Conservation (phyloP, 352 stramenopile species). For the Saprolegnia diclina region DNA sequence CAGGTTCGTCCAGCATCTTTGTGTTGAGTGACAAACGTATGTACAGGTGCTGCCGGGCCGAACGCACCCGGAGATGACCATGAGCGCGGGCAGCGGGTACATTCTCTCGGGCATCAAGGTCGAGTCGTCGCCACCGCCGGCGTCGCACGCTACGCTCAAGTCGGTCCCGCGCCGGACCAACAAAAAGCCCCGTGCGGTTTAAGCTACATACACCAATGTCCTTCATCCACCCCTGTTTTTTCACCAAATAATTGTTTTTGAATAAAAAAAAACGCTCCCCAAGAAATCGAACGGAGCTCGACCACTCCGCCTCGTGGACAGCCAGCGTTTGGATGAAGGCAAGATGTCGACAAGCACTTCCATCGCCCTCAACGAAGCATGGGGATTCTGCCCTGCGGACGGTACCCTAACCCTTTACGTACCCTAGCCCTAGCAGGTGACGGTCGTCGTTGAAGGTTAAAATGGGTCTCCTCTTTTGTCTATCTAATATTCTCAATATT, state of each 20-base stretch:
- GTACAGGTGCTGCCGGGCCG: constrained; percentile 69
- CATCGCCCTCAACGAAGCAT: too few relatives aligned
- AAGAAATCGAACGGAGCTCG: not conserved
- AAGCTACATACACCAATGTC: too few relatives aligned
- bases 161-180: constrained; percentile 21
- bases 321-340: too few relatives aligned
- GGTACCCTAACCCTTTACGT: too few relatives aligned
- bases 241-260: constrained; percentile 2
- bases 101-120: constrained; percentile 93
- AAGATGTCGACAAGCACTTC: too few relatives aligned
- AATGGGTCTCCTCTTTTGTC: too few relatives aligned
- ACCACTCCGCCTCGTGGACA: too few relatives aligned
- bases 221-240: too few relatives aligned
- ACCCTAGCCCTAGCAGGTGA: too few relatives aligned
- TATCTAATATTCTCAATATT: too few relatives aligned
- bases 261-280: not conserved
- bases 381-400: too few relatives aligned
- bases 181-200: not conserved
- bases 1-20: constrained; percentile 46
- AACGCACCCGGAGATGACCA: constrained; percentile 96
- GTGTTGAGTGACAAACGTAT: not conserved
- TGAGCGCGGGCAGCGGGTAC: constrained; percentile 94
- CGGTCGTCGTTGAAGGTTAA: too few relatives aligned
- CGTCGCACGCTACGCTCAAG: constrained; percentile 4
- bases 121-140: constrained; percentile 19